Conservation (phyloP, 2,329 filamentous ascomycete genomes). For the Huntiella savannae region DNA sequence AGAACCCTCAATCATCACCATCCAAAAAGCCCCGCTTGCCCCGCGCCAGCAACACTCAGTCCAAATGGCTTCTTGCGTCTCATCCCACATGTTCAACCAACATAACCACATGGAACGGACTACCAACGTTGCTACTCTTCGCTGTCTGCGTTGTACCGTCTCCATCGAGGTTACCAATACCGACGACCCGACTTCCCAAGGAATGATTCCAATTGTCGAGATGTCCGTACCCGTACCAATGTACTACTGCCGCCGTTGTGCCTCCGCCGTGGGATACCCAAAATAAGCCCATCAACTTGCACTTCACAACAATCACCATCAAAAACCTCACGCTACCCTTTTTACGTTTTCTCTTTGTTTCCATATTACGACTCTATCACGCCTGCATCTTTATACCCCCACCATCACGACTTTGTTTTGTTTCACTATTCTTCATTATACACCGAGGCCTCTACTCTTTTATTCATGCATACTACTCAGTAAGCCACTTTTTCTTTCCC, state of each 20-base stretch:
- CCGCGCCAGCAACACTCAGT: background rate
- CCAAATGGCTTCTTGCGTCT: constrained; percentile 4
- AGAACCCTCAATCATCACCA: background rate
- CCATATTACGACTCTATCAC: background rate
- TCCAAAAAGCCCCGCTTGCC: background rate
- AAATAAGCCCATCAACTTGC: background rate
- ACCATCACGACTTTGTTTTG: background rate
- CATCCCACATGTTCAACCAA: background rate
- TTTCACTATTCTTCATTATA: background rate
- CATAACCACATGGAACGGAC: constrained; percentile 19
- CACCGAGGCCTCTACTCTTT: background rate
- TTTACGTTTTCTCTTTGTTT: background rate
- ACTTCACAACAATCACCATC: background rate
- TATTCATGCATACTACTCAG: too few relatives aligned
- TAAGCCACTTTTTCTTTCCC: too few relatives aligned
- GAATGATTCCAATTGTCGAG: constrained; percentile 46
- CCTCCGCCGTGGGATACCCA: constrained; percentile 31
- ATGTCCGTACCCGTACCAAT: constrained; percentile 29
- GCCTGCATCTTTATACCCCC: constrained; percentile 5
- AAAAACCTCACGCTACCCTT: background rate
- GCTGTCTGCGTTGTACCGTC: constrained; percentile 42
- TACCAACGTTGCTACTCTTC: constrained; percentile 40
- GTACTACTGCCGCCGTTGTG: constrained; percentile 42
- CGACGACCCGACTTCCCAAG: constrained; percentile 36
- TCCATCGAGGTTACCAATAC: constrained; percentile 41